Evolutionary conservation across 148 eudicot genomes (phyloP).

Genomic region (Rhododendron griersonianum): DNA sequence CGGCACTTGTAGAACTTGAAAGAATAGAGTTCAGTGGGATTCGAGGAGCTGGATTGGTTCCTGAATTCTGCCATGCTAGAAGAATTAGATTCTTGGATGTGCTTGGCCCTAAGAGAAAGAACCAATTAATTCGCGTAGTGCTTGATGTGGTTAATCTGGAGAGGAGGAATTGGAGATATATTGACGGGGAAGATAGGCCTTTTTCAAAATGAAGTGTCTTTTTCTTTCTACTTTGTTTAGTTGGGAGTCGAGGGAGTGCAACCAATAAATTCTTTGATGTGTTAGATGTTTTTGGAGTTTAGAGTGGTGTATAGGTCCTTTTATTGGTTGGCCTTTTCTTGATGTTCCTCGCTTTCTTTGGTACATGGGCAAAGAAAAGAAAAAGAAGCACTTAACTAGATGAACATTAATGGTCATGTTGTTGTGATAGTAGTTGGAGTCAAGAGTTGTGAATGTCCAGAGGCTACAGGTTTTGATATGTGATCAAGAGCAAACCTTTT

Average conservation of each 20-base stretch:
- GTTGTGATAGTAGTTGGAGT: not conserved
- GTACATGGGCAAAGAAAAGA: not conserved
- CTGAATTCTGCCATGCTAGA: not conserved
- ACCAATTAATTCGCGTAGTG: not conserved
- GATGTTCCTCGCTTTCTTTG: not conserved
- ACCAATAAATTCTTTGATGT: not conserved
- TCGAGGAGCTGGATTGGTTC: not conserved
- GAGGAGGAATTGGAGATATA: not conserved
- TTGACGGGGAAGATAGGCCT: not conserved
- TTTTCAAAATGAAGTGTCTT: not conserved
- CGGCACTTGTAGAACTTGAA: not conserved
- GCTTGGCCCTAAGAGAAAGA: not conserved
- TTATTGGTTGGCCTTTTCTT: not conserved
- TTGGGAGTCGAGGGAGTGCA: not conserved
- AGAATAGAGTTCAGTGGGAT: not conserved
- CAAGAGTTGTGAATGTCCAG: not conserved
- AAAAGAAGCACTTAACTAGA: not conserved
- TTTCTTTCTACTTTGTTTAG: not conserved
- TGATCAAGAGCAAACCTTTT: not conserved
- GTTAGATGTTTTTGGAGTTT: not conserved
- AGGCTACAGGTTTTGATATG: not conserved
- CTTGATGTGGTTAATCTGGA: not conserved
- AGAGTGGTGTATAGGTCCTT: not conserved
- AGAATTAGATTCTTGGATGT: not conserved
- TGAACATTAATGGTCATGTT: not conserved